These are phyloP conservation scores for Xanthoceras sorbifolium DNA, from an alignment of 345 rosid species.

Conservation along the genomic window DNA sequence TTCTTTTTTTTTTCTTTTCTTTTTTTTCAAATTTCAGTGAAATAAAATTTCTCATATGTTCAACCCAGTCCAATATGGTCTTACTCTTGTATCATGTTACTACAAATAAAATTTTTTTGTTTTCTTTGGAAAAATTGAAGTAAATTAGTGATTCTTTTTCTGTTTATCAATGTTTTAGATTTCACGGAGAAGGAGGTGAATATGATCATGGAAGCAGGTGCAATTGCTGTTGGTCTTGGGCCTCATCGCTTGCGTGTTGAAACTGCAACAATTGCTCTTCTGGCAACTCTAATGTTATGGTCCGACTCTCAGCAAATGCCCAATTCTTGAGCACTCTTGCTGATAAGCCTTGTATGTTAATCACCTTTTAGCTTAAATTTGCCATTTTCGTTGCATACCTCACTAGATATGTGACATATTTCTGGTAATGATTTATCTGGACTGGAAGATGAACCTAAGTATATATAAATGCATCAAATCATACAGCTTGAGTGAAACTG, in stretches of 20 bases:
- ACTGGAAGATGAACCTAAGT: background rate
- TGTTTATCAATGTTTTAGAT: conserved; percentile 34
- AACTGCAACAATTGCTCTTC: conserved; percentile 84
- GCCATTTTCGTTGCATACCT: background rate
- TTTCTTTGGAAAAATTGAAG: background rate
- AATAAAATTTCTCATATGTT: background rate
- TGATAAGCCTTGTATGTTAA: conserved; percentile 15
- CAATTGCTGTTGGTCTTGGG: conserved; percentile 75
- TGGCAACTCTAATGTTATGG: conserved; percentile 83
- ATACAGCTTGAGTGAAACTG: background rate
- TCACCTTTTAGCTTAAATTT: background rate
- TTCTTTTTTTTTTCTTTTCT: background rate
- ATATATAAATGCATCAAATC: background rate
- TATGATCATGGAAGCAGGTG: conserved; percentile 64
- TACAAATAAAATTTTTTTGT: background rate
- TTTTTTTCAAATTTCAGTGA: background rate
- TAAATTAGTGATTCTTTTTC: background rate
- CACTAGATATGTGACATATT: background rate
- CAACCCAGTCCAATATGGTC: background rate
- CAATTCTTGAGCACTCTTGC: conserved; percentile 15
- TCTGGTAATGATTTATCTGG: background rate
- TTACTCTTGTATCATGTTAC: background rate
- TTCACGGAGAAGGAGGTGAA: conserved; percentile 63
- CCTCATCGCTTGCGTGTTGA: conserved; percentile 85
- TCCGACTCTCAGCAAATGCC: conserved; percentile 55